Base-by-base conservation (phyloP, 2,329 filamentous ascomycete species). In the Paramyrothecium sp. region DNA sequence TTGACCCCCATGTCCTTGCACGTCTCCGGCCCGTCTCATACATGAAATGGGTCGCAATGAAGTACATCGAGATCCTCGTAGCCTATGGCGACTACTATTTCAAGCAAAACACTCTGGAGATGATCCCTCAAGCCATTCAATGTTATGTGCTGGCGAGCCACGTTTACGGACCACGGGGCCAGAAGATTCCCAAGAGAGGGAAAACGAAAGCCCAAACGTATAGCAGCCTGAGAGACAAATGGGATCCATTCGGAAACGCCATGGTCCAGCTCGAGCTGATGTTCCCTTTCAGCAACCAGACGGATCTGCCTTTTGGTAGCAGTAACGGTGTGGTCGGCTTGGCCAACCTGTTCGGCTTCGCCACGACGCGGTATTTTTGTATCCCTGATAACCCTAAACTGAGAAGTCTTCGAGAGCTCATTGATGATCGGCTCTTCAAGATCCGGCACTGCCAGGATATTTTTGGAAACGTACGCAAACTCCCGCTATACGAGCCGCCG, bases 31-130 rank as follows among this genome's bases (percentile, higher is more conserved):
- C 54, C 3, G 21, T 26, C 19, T 54, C 47, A 3, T 60, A 58
- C 46, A 60, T 60, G 58, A 58, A 58, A 22, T 54, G 54, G 30
- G 55, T 56, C n/a, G 46, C 55, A 5, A 53, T 58, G 41, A 60
- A 58, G 34, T 60, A 60, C 23, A 54, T 58, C 5, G 13, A 44
- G 13, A 7, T 44, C 38, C n/a, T 44, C 13, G n/a, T 44, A 44
- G 38, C 38, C 13, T 44, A 44, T 44, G 38, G 38, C 13, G 38
- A 44, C n/a, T 44, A 44, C 13, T 44, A 44, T 12, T 44, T 44
- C 38, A 44, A 7, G 38, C 38, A 44, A 44, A 44, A 44, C 13
- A 44, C 38, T 16, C 38, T 44, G 38, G 38, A 44, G n/a, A 44
- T 44, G 38, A 44, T 44, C 13, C 38, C 38, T 30, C 38, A 44